Base-by-base conservation (phyloP, 805 yeast species). In the Sugiyamaella floridensis region DNA sequence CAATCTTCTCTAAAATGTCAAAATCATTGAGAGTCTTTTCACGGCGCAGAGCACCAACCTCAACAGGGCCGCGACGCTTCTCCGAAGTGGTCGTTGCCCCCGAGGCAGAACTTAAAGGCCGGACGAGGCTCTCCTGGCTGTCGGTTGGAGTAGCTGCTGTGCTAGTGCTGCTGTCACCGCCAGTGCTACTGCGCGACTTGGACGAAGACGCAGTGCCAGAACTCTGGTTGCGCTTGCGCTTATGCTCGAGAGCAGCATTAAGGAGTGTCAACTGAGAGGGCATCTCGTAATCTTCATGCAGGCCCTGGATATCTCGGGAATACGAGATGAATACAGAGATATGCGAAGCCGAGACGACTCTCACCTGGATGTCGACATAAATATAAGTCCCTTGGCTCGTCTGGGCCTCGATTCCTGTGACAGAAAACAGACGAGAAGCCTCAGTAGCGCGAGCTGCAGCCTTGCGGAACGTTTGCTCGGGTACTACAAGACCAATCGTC, bases 401-500 rank as follows among this genome's bases (percentile, higher is more conserved):
- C 2, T 70, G 61, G 10, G 86, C 96, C 53, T 74, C 72, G 9
- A 89, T 74, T 40, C 95, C 95, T 19, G 76, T 73, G 9, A 51
- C 37, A 10, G 51, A 44, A 29, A 53, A 46, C 11, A 50, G 16
- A 32, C 16, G 22, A 5, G 49, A 26, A 18, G 26, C 28, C 12
- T 34, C 19, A 12, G 34, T 44, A n/a, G 16, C 50, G 15, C 22
- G 11, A 45, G 41, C 45, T 29, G 55, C 47, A 26, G 51, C 58
- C 42, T 83, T 82, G 56, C 97, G 77, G 70, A 92, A 89, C 64
- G 86, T 85, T 68, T 89, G 97, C 67, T 90, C 98, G 0, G 97
- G 95, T 11, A 90, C 71, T 0, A 90, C 96, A 48, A 87, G 69
- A 1, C 97, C 97, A 0, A 85, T 40, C 9, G 48, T 28, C n/a